Percentiles rank a stretch among this genome's conserved stretches.
Evolutionary conservation across 768 basidiomycete genomes (phyloP).

Genomic region (Naganishia vishniacii): DNA sequence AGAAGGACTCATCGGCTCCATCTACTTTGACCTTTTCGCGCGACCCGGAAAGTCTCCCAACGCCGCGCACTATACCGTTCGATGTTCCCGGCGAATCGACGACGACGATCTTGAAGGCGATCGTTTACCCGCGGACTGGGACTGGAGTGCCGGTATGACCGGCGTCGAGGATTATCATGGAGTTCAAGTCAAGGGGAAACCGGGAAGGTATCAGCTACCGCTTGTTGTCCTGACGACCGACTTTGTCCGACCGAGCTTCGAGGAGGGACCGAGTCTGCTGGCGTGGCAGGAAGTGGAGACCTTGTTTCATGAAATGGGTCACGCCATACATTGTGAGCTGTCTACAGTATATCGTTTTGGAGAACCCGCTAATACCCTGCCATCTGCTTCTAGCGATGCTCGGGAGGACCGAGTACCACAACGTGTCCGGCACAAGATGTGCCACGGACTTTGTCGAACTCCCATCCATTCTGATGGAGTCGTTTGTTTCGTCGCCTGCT

Average conservation of each 20-base stretch:
- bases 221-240: constrained; percentile 87
- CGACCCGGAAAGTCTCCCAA: constrained; percentile 78
- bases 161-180: constrained; percentile 43
- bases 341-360: too few relatives aligned
- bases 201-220: constrained; percentile 77
- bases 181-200: constrained; percentile 58
- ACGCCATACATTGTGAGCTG: constrained; percentile 98
- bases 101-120: constrained; percentile 78
- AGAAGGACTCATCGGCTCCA: constrained; percentile 80
- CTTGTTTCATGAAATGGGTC: constrained; percentile 97
- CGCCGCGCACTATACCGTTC: constrained; percentile 95
- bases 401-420: constrained; percentile 93
- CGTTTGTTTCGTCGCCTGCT: constrained; percentile 77
- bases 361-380: too few relatives aligned
- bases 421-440: constrained; percentile 93
- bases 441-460: constrained; percentile 98
- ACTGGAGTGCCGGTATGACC: constrained; percentile 30
- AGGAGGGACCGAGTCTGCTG: constrained; percentile 65
- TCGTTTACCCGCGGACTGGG: constrained; percentile 44
- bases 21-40: constrained; percentile 87
- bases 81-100: constrained; percentile 86
- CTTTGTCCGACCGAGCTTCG: constrained; percentile 62
- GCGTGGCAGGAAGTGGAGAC: constrained; percentile 93
- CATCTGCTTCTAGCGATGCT: constrained; percentile 78
- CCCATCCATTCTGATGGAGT: constrained; percentile 97